Evolutionary conservation across 306 rosid species (phyloP), one percentile per base, ranked within the genome.

Genomic region (Albizia julibrissin): DNA sequence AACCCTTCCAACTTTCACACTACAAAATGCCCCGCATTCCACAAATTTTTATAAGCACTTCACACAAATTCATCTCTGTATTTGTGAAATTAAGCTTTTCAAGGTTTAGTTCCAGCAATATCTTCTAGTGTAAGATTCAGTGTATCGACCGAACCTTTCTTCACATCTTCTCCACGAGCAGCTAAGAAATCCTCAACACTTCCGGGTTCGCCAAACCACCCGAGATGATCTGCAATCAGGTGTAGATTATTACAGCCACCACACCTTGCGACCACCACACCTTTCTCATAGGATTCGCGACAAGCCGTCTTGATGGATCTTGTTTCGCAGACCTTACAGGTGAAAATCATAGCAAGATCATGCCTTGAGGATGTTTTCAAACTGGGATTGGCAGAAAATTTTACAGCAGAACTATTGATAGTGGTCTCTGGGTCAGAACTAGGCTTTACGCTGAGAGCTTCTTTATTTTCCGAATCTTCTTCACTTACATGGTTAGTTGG

Each of bases 271-370:
- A 92, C 94, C 70, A 95, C 99, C 18, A 92, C 94, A 0, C 99
- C 98, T 79, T 92, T 89, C 89, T 95, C 97, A 7, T 93, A 95
- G 15, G 98, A 92, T 73, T 89, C 89, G 0, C 97, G 96, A 70
- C 92, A 88, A 69, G 76, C 89, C 0, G 91, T 92, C 92, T 95
- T 95, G 19, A 92, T 33, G 21, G 97, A 92, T 87, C 99, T 91
- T 12, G 97, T 93, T 85, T 95, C 96, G 42, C 98, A 95, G 84
- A 93, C 97, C 78, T 84, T 91, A 91, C 99, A 95, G 77, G 98
- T 95, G 85, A 92, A 95, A 39, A 95, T 76, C 96, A 93, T 89
- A 39, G 94, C 98, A 74, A 95, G 94, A 77, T 95, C 97, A 86
- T 93, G 99, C 88, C 99, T 89, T n/a, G 97, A 65, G 13, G 98